Evolutionary conservation across 2,329 filamentous ascomycete genomes (phyloP).

Genomic region (Cordyceps pruinosa): DNA sequence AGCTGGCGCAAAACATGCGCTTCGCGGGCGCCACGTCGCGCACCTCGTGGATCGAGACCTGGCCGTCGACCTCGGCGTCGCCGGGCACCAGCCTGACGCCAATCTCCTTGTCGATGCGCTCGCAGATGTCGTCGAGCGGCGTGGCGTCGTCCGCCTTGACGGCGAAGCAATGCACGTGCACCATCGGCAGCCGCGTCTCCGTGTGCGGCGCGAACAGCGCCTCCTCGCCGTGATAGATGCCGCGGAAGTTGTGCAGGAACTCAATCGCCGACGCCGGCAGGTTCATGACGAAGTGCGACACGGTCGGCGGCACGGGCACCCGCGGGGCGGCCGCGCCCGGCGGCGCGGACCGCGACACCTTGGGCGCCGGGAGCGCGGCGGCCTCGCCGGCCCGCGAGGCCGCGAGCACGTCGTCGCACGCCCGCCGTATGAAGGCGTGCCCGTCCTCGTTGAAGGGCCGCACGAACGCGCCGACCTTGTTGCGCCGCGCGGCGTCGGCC

Average conservation of each 20-base stretch:
- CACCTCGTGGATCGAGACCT: conserved; percentile 60
- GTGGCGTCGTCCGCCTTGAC: conserved; percentile 71
- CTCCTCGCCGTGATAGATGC: conserved; percentile 70
- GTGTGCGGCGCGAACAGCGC: conserved; percentile 57
- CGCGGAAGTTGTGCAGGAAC: conserved; percentile 62
- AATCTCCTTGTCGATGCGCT: conserved; percentile 34
- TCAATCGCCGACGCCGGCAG: conserved; percentile 83
- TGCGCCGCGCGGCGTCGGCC: conserved; percentile 60
- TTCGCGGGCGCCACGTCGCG: conserved; percentile 89
- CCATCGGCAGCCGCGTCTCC: conserved; percentile 59
- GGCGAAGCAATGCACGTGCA: conserved; percentile 94
- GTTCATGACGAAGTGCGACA: conserved; percentile 98
- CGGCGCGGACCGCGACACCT: conserved; percentile 26
- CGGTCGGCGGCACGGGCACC: conserved; percentile 60
- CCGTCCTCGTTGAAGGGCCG: conserved; percentile 77
- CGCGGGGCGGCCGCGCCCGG: conserved; percentile 27
- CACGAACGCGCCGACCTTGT: conserved; percentile 74
- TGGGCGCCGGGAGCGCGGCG: conserved; percentile 41
- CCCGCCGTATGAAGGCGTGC: conserved; percentile 66
- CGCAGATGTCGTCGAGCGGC: conserved; percentile 44
- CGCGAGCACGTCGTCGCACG: conserved; percentile 53
- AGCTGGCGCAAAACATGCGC: conserved; percentile 93
- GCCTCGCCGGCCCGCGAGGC: conserved; percentile 46
- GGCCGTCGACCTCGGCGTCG: conserved; percentile 37
- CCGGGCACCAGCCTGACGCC: conserved; percentile 35